Base-by-base conservation (phyloP, 805 yeast genomes). In the Candida arabinofermentans region DNA sequence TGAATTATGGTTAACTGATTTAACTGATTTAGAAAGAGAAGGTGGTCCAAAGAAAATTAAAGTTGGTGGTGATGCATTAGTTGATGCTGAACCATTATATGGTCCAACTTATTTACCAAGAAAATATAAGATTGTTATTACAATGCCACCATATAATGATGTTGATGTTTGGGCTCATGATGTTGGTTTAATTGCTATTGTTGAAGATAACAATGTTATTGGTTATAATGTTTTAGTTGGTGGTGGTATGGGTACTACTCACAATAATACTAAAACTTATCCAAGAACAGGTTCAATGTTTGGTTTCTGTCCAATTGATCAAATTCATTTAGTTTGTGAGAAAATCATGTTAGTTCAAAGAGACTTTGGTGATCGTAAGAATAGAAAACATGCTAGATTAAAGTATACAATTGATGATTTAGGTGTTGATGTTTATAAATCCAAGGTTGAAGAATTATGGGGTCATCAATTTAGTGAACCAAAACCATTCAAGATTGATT, bases 191-290 rank as follows among this genome's bases (percentile, higher is more conserved):
- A 78, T 91, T 62, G 89, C 96, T 24, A 89, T 91, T 57, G 81
- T 88, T 35, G 79, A 78, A 49, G 78, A 77, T 53, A 74, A 81
- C 56, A 72, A 77, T 16, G 77, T 84, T 34, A 61, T 73, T 45
- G 98, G 98, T 43, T 91, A 79, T 74, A 91, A 91, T 58, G 79
- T 91, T 40, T 75, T 85, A 46, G 96, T 83, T 50, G 98, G 98
- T 65, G 98, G 98, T 70, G 98, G 98, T 74, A 91, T 91, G 98
- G 98, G 98, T 57, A 79, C 95, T 32, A 91, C 98, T 12, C 98
- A 91, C 65, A 91, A 90, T 75, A 91, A 91, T 71, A 84, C 83
- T 59, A 91, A 91, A 74, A 91, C 98, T 0, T 91, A 91, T 62
- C 98, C 98, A 56, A 79, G 98, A 69, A 79, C 96, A 5, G 98